Base-by-base conservation (phyloP, 2,329 filamentous ascomycete species). In the Rhynchosporium secalis region DNA sequence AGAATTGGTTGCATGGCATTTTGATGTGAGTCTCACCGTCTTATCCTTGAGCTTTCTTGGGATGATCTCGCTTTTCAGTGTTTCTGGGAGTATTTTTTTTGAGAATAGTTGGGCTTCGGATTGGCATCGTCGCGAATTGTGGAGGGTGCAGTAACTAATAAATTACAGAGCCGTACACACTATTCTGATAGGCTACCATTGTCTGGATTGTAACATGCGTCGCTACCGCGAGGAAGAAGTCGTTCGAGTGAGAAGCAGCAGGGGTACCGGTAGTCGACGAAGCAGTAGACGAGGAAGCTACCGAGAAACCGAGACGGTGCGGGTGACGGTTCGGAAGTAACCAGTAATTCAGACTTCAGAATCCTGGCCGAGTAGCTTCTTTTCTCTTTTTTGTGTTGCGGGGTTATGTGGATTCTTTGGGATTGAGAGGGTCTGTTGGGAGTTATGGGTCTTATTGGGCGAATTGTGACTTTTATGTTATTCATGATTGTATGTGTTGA, bases 1-100 rank as follows among this genome's bases (percentile, higher is more conserved):
- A 38, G 33, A 56, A 47, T 40, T 61, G 60, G 60, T 57, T 61
- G 52, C 54, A 57, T 5, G 60, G 60, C 7, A 13, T 49, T 26
- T 31, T 61, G 43, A 51, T 61, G 60, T 56, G 36, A 26, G 54
- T 49, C 10, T 28, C 55, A 9, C 15, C 8, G 2, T 33, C 9
- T 15, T 38, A 20, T 20, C 20, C 20, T 20, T 20, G 20, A 20
- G 12, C 13, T n/a, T 43, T 43, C 2, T 43, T n/a, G 20, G 12
- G 41, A n/a, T 13, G 12, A n/a, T 43, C 41, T 20, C 20, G 1
- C 20, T 20, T 20, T 20, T 20, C 20, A 20, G 20, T 20, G 20
- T 20, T 20, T 20, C 20, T 20, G 20, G 20, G 20, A 20, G 20
- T 20, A 20, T 20, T 20, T 20, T 20, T 20, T 20, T 20, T 20